Evolutionary conservation across 352 stramenopile species (phyloP).

Genomic region (Phytophthora kernoviae): DNA sequence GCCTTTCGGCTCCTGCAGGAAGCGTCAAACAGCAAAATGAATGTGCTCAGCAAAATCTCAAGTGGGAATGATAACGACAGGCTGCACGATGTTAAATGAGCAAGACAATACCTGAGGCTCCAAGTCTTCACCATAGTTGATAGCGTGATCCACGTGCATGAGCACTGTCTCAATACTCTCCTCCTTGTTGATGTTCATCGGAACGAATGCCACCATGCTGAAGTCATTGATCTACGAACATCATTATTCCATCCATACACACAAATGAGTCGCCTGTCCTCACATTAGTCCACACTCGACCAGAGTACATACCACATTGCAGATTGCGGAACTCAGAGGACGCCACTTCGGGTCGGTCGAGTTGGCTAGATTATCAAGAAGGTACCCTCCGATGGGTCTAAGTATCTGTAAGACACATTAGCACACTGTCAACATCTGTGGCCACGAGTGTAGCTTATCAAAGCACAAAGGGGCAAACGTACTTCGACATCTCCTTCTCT

Average conservation of each 20-base stretch:
- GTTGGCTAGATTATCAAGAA: conserved; percentile 83
- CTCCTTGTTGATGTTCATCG: conserved; percentile 97
- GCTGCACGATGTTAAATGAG: not conserved
- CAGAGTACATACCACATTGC: conserved; percentile 76
- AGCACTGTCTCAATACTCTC: conserved; percentile 97
- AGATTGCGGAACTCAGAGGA: conserved; percentile 80
- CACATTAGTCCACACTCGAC: not conserved
- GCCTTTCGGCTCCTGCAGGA: conserved; percentile 69
- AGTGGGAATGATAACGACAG: not conserved
- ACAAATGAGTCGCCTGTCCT: conserved; percentile 9
- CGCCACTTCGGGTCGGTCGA: conserved; percentile 85
- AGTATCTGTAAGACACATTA: conserved; percentile 42
- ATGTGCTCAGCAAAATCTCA: not conserved
- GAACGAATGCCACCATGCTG: conserved; percentile 97
- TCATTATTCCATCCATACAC: conserved; percentile 10
- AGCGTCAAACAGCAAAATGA: not conserved
- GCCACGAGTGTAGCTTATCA: not conserved
- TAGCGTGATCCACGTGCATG: conserved; percentile 94
- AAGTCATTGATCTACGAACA: conserved; percentile 92
- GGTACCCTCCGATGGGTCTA: conserved; percentile 84
- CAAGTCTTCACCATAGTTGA: conserved; percentile 97
- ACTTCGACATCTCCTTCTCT: conserved; percentile 90
- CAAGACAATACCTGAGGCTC: conserved; percentile 74
- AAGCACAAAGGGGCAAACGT: conserved; percentile 18
- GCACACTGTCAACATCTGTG: conserved; percentile 6